Percentiles rank a stretch among this genome's conserved stretches.
Conservation (phyloP, 192 early-diverging fungal genomes). For the Coemansia asiatica region DNA sequence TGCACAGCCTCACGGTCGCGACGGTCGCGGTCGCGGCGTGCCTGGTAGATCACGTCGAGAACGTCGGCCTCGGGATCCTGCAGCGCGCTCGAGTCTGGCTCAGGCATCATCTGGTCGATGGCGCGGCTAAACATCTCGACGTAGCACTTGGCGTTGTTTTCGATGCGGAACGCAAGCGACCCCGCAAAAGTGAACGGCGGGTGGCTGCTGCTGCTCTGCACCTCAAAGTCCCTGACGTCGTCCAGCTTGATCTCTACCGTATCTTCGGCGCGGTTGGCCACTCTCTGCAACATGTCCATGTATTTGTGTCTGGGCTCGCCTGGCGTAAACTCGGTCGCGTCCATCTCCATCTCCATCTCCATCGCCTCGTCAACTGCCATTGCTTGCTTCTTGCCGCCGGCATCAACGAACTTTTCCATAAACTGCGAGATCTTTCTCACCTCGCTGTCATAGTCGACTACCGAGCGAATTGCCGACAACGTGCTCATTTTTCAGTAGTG, state of each 20-base stretch:
- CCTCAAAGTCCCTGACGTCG: constrained; percentile 60
- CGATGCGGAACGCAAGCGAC: constrained; percentile 66
- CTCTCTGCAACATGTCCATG: constrained; percentile 57
- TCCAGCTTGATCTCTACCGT: constrained; percentile 66
- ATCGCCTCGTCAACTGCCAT: neutral
- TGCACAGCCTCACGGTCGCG: constrained; percentile 35
- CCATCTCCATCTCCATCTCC: neutral
- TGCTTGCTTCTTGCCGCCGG: constrained; percentile 32
- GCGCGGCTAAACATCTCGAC: constrained; percentile 73
- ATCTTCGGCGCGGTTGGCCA: constrained; percentile 64
- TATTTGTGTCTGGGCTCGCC: constrained; percentile 46
- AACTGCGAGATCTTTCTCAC: constrained; percentile 45
- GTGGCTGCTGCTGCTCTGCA: constrained; percentile 35
- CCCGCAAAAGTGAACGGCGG: constrained; percentile 31
- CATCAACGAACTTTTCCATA: constrained; percentile 31
- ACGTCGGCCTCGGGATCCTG: constrained; percentile 68
- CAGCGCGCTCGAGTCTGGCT: constrained; percentile 39
- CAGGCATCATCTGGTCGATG: constrained; percentile 67
- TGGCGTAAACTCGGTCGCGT: neutral
- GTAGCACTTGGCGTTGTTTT: constrained; percentile 85
- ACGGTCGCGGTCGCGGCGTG: constrained; percentile 71
- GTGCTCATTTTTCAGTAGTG: constrained; percentile 43
- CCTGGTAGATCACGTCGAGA: constrained; percentile 85
- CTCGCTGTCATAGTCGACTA: constrained; percentile 48
- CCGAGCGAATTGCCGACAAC: constrained; percentile 42